Percentiles rank a stretch among this genome's conserved stretches.
These are phyloP conservation scores for Pseudocercospora crystallina DNA, from an alignment of 2,329 filamentous ascomycete genomes.

Conservation along the genomic window DNA sequence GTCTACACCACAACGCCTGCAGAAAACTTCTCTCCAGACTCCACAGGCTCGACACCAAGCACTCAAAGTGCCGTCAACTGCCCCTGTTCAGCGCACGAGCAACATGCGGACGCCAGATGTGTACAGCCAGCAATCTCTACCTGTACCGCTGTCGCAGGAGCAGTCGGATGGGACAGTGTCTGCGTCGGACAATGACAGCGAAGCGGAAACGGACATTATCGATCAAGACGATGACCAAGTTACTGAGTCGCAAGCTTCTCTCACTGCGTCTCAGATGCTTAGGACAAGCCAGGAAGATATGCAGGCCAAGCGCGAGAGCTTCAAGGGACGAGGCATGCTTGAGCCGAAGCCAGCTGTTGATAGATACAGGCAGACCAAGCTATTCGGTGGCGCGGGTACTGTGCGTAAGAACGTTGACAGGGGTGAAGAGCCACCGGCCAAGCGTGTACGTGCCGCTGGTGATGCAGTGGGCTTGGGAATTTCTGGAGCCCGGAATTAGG, in stretches of 20 bases:
- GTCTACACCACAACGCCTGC: constrained; percentile 65
- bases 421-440: constrained; percentile 39
- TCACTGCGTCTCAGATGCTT: constrained; percentile 67
- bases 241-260: constrained; percentile 73
- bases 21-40: constrained; percentile 36
- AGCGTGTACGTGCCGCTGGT: constrained; percentile 51
- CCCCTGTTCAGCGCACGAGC: constrained; percentile 48
- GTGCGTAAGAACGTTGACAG: constrained; percentile 57
- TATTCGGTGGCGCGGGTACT: constrained; percentile 53
- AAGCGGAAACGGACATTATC: constrained; percentile 62
- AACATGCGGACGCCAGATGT: constrained; percentile 41
- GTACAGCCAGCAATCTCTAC: constrained; percentile 26
- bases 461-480: constrained; percentile 38
- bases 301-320: constrained; percentile 35
- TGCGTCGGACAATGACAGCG: constrained; percentile 56
- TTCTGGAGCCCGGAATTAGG: constrained; percentile 25
- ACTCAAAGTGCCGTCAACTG: constrained; percentile 46
- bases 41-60: constrained; percentile 26
- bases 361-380: constrained; percentile 57
- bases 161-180: constrained; percentile 69
- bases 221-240: constrained; percentile 59
- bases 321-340: constrained; percentile 38
- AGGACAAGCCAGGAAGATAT: constrained; percentile 48
- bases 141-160: constrained; percentile 16
- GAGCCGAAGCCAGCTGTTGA: constrained; percentile 13